phyloP scores from a whole-genome alignment of 2,329 filamentous ascomycete species.

The Nothophoma quercina region DNA sequence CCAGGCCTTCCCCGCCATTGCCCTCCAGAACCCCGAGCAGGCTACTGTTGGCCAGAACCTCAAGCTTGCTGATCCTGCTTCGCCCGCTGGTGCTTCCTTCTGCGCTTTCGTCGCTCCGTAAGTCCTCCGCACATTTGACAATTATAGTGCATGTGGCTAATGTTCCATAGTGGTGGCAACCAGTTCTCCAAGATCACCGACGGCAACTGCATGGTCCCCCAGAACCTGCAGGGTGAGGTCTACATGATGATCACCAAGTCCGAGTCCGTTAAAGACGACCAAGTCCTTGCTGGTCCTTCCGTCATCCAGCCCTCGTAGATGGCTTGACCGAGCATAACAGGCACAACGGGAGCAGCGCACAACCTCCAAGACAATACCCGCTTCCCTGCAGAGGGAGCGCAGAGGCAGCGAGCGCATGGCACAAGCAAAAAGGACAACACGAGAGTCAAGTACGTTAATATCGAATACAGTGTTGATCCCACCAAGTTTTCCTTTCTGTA shows the following conservation, averaged over 20 bases:
- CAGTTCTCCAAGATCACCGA: constrained; percentile 65
- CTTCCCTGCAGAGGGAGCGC: background rate
- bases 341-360: too few relatives aligned
- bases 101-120: constrained; percentile 73
- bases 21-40: constrained; percentile 61
- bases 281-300: constrained; percentile 66
- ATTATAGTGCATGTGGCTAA: constrained; percentile 43
- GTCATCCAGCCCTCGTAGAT: constrained; percentile 50
- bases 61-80: constrained; percentile 46
- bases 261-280: constrained; percentile 48
- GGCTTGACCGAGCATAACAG: background rate
- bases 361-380: background rate
- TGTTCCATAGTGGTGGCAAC: constrained; percentile 38
- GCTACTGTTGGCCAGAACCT: constrained; percentile 50
- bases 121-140: constrained; percentile 25
- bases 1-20: constrained; percentile 66
- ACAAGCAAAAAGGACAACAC: background rate
- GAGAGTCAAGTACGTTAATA: constrained; percentile 29
- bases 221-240: constrained; percentile 68
- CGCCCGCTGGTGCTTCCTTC: constrained; percentile 59
- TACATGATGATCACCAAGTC: constrained; percentile 71
- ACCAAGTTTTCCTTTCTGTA: constrained; percentile 29
- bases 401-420: background rate
- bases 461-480: constrained; percentile 49
- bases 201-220: constrained; percentile 67